Percentiles rank a stretch among this genome's conserved stretches.
phyloP scores from a whole-genome alignment of 108 stramenopile species.

The Pseudonitzschia multiseries region DNA sequence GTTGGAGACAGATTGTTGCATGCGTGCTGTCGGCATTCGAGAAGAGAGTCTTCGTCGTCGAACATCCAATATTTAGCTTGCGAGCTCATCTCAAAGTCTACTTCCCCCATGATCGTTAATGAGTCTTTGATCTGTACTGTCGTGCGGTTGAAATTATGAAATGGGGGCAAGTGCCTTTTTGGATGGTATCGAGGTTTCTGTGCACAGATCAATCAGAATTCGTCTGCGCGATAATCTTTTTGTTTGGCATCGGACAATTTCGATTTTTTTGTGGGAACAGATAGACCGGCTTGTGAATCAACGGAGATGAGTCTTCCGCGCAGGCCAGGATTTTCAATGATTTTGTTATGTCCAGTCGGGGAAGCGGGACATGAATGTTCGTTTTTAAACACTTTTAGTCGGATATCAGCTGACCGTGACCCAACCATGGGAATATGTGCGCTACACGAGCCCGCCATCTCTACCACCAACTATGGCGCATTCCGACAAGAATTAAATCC shows the following conservation, averaged over 20 bases:
- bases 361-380: slow-evolving; percentile 9
- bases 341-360: slow-evolving; percentile 8
- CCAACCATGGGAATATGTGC: background rate
- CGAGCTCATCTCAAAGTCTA: slow-evolving; percentile 47
- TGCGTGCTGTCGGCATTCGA: slow-evolving; percentile 34
- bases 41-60: slow-evolving; percentile 32
- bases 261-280: background rate
- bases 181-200: slow-evolving; percentile 2
- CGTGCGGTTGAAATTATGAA: background rate
- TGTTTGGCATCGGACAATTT: slow-evolving; percentile 15
- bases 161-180: background rate
- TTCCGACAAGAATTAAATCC: slow-evolving; percentile 12
- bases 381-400: slow-evolving; percentile 12
- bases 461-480: slow-evolving; percentile 5
- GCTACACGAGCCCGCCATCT: slow-evolving; percentile 8
- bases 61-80: slow-evolving; percentile 56
- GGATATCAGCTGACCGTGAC: background rate
- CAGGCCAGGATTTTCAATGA: background rate
- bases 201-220: slow-evolving; percentile 1
- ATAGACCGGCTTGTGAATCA: slow-evolving; percentile 10
- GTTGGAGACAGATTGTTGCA: background rate
- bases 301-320: slow-evolving; percentile 3
- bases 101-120: slow-evolving; percentile 12
- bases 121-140: background rate
- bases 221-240: slow-evolving; percentile 7